Percentiles rank a stretch among this genome's conserved stretches.
Evolutionary conservation across 2,329 filamentous ascomycete species (phyloP).

Genomic region (Cadophora malorum): DNA sequence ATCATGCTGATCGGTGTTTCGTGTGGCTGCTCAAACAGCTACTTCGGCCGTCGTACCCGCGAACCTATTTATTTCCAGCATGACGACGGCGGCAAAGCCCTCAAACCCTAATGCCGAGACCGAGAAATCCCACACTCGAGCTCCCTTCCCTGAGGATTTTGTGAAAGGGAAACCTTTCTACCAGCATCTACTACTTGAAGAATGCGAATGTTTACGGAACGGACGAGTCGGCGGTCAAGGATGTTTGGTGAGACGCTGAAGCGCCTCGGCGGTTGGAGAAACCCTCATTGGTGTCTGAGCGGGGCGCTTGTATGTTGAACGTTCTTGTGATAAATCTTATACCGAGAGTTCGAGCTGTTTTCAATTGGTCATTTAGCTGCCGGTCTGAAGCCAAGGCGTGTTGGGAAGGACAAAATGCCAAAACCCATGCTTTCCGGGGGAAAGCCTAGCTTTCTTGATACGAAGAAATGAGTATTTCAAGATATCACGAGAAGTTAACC

Average conservation of each 20-base stretch:
- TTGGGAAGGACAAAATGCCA: not conserved
- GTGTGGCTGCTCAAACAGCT: conserved; percentile 7
- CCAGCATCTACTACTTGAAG: not conserved
- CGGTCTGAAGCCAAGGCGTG: not conserved
- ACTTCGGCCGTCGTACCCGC: not conserved
- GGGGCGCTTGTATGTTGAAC: not conserved
- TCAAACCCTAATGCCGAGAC: not conserved
- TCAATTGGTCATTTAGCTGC: not conserved
- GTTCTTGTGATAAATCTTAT: not conserved
- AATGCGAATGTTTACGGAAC: not conserved
- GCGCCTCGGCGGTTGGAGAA: conserved; percentile 32
- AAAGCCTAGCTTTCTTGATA: conserved; percentile 3
- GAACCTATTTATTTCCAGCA: conserved; percentile 10
- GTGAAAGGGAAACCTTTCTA: not conserved
- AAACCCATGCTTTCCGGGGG: not conserved
- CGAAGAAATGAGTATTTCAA: conserved; percentile 1
- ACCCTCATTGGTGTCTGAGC: conserved; percentile 19
- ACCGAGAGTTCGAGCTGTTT: not conserved
- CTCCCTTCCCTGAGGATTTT: not conserved
- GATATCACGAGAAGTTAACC: conserved; percentile 3
- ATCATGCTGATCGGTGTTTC: conserved; percentile 12
- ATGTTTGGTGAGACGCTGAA: conserved; percentile 16
- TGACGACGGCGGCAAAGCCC: conserved; percentile 6
- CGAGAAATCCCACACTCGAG: not conserved
- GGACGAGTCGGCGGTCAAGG: conserved; percentile 1